Conservation (phyloP, 2,329 filamentous ascomycete species). For the Beauveria scarabaeidicola region DNA sequence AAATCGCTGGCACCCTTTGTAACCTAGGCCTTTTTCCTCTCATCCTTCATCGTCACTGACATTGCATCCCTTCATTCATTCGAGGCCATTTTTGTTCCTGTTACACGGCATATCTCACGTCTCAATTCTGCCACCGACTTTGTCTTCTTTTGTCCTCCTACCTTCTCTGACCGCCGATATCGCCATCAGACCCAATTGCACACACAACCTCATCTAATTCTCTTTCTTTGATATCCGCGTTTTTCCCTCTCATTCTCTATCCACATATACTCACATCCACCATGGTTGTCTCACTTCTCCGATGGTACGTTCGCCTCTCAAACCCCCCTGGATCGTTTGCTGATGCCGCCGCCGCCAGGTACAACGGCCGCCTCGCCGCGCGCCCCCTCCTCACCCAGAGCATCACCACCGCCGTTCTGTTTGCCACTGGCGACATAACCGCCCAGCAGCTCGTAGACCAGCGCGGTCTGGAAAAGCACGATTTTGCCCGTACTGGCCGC, state of each 20-base stretch:
- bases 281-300: slow-evolving; percentile 12
- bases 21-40: background rate
- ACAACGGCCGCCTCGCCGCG: slow-evolving; percentile 72
- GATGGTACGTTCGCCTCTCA: slow-evolving; percentile 1
- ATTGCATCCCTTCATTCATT: background rate
- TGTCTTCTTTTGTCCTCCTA: background rate
- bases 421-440: slow-evolving; percentile 82
- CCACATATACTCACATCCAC: slow-evolving; percentile 1
- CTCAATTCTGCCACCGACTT: background rate
- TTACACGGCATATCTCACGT: background rate
- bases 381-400: slow-evolving; percentile 85
- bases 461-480: slow-evolving; percentile 68
- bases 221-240: background rate
- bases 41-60: background rate
- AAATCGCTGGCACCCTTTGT: background rate
- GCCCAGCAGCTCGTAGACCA: slow-evolving; percentile 88
- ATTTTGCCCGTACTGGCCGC: slow-evolving; percentile 60
- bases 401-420: slow-evolving; percentile 83
- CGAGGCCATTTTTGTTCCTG: background rate
- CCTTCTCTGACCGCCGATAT: background rate
- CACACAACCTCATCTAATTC: background rate
- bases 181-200: background rate
- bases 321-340: background rate
- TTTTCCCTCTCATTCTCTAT: background rate
- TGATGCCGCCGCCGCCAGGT: slow-evolving; percentile 45